Evolutionary conservation across 2,329 filamentous ascomycete genomes (phyloP), one percentile per base, ranked within the genome.

Genomic region (Parastagonospora avenae): DNA sequence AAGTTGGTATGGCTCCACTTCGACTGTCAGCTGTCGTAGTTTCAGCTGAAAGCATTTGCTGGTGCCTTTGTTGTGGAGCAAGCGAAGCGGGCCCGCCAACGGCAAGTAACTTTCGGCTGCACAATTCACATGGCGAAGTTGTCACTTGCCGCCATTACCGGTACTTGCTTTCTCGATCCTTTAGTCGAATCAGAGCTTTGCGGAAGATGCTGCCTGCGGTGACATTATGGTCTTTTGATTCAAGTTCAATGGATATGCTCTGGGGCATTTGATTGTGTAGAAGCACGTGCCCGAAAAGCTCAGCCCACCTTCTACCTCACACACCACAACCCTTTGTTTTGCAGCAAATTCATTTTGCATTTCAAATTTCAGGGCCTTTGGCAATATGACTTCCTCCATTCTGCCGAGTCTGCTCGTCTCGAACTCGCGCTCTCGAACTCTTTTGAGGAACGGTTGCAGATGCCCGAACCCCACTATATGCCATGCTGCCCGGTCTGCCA

Each of bases 401-500:
- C 12, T 40, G 28, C 28, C 36, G 16, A 40, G 40, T 40, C 15
- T 28, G 15, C 29, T 27, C 12, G 37, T 46, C 19, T 41, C 39
- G 44, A 48, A 48, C 14, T 35, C 19, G 43, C 51, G 47, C 46
- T 38, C 39, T 49, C 49, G 38, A 32, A 48, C 52, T 48, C 28
- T 24, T 52, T 59, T 41, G 41, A 54, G 52, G 38, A 38, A 9
- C 54, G 39, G 43, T 54, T 50, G 52, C 57, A 62, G 45, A 42
- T 54, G 49, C 46, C 38, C 42, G 37, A 54, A 46, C 54, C 42
- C 38, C 45, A 50, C 48, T 48, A 57, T 64, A 71, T 70, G 68
- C 63, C 60, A 61, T 72, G 68, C 68, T 71, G 67, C 68, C 70
- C 67, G 71, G 66, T 65, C 63, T 55, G 60, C 59, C 59, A 28